Evolutionary conservation across 306 rosid species (phyloP).

Genomic region (Mimosa bimucronata): DNA sequence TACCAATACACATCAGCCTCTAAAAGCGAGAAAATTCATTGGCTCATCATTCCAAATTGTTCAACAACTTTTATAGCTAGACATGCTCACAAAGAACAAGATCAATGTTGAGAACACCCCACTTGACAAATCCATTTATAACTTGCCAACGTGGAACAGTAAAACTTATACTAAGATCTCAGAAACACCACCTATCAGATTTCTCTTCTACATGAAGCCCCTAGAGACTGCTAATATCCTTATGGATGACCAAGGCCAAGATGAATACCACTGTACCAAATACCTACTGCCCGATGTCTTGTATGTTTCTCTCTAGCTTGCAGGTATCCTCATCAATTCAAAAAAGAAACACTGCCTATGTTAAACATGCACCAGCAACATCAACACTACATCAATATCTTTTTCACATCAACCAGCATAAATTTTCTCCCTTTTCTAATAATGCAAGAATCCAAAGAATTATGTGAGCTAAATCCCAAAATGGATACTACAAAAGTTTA

Average conservation of each 20-base stretch:
- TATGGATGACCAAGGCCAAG: too few species aligned
- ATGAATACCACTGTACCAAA: too few species aligned
- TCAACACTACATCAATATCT: too few species aligned
- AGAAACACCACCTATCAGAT: conserved; percentile 15
- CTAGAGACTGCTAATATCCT: too few species aligned
- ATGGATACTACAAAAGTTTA: neutral
- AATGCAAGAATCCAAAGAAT: conserved; percentile 11
- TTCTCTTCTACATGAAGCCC: too few species aligned
- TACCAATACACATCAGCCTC: conserved; percentile 18
- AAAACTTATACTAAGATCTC: conserved; percentile 25
- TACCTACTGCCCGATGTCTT: too few species aligned
- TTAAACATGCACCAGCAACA: too few species aligned
- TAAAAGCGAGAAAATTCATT: conserved; percentile 15
- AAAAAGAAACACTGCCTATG: too few species aligned
- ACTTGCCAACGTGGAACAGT: conserved; percentile 15
- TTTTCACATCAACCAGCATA: too few species aligned
- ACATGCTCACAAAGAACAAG: conserved; percentile 21
- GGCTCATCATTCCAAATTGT: neutral
- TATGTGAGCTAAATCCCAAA: conserved; percentile 29
- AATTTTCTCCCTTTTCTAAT: neutral
- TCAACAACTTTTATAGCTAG: conserved; percentile 20
- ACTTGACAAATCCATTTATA: conserved; percentile 3
- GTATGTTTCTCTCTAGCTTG: too few species aligned
- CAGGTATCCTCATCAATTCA: too few species aligned
- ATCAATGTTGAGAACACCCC: neutral